Evolutionary conservation across 345 rosid genomes (phyloP), one percentile per base, ranked within the genome.

Genomic region (Salix exigua): DNA sequence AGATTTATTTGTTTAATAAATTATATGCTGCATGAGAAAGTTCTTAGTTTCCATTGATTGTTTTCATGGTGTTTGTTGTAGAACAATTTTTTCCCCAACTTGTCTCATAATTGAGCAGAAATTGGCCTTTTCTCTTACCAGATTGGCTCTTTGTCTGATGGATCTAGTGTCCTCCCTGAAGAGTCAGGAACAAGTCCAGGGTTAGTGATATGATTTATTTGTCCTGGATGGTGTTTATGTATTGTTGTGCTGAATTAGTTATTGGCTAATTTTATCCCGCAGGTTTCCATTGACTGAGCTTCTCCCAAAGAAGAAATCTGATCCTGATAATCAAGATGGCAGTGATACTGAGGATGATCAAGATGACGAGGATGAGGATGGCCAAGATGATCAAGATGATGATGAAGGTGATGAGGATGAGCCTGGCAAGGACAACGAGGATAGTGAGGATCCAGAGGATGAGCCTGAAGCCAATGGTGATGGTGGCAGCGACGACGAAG

Each of bases 271-370:
- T 50, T 74, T 69, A n/a, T 73, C 53, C 72, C 82, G 82, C 83
- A 89, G 90, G 73, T 86, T 87, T 68, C 87, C 88, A 4, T 33
- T 87, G 66, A 75, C 68, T 17, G 81, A 87, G 79, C 85, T 83
- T 51, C 82, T 73, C 48, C 65, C 68, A 2, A 76, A 71, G 81
- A 82, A 70, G 68, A 83, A 85, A 79, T 82, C 86, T 67, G 86
- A 77, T 75, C 83, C 80, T 0, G 85, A 86, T 72, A 89, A 81
- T 60, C 72, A 74, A 69, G 92, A 87, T 70, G 84, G 73, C 26
- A 76, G 89, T 70, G 90, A 89, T 50, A 85, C 87, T 4, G 88
- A 89, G 60, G 83, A 65, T 66, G 86, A 38, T 16, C 83, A 82
- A 19, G 88, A 86, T 26, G 81, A 77, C 16, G 37, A 35, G 37